phyloP scores from a whole-genome alignment of 495 filamentous ascomycete genomes.

The Penicillium silybi region DNA sequence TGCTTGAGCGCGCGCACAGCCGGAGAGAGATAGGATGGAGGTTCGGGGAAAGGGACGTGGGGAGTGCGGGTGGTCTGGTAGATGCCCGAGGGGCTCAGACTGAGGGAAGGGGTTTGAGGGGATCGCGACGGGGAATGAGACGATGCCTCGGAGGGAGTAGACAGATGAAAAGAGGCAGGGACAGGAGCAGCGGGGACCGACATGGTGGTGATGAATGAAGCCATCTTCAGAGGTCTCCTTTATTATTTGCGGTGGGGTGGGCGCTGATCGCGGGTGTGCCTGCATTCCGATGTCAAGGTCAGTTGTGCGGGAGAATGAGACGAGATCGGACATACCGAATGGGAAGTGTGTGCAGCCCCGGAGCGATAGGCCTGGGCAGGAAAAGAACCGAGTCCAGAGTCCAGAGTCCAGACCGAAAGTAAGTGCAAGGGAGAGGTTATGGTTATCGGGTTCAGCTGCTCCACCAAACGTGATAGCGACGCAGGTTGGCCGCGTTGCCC shows the following conservation, averaged over 20 bases:
- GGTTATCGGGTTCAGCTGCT: constrained; percentile 17
- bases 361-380: too few relatives aligned
- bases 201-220: constrained; percentile 70
- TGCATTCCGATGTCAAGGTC: constrained; percentile 23
- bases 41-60: constrained; percentile 30
- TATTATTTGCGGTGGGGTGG: constrained; percentile 12
- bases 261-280: constrained; percentile 23
- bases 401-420: constrained; percentile 9
- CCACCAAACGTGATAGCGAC: constrained; percentile 8
- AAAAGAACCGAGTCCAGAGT: too few relatives aligned
- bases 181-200: constrained; percentile 48
- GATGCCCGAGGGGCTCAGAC: constrained; percentile 22
- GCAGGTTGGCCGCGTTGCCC: constrained; percentile 16
- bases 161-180: constrained; percentile 30
- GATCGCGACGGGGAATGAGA: constrained; percentile 12
- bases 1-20: constrained; percentile 40
- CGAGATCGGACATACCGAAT: background rate
- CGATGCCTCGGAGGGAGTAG: constrained; percentile 30
- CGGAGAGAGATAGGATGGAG: constrained; percentile 40
- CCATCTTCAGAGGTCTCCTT: constrained; percentile 38
- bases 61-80: constrained; percentile 33
- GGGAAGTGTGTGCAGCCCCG: background rate
- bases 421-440: constrained; percentile 12
- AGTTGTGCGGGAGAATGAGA: background rate
- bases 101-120: constrained; percentile 11